phyloP scores from a whole-genome alignment of 2,329 filamentous ascomycete genomes.

The Aureobasidium sp. region DNA sequence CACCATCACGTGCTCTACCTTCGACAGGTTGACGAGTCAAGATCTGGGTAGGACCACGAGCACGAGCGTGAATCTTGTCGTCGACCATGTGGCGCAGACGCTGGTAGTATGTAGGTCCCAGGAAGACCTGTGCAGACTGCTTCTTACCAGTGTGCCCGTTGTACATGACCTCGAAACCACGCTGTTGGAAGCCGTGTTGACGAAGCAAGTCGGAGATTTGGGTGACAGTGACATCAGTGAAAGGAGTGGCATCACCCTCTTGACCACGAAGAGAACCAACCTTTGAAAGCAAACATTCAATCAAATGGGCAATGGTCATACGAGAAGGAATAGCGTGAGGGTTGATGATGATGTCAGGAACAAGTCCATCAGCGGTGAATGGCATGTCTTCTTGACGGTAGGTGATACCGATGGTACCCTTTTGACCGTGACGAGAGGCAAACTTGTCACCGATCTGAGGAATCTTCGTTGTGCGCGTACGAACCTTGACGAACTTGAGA shows the following conservation, averaged over 20 bases:
- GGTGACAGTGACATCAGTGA: conserved; percentile 95
- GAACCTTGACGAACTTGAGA: conserved; percentile 92
- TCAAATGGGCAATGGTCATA: conserved; percentile 99
- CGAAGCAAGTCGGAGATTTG: conserved; percentile 79
- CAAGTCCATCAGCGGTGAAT: conserved; percentile 83
- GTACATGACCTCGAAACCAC: conserved; percentile 98
- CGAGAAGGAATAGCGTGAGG: conserved; percentile 98
- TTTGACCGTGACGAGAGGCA: conserved; percentile 96
- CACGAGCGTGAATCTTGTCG: conserved; percentile 99
- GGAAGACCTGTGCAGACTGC: conserved; percentile 87
- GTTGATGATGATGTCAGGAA: conserved; percentile 96
- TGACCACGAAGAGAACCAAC: conserved; percentile 87
- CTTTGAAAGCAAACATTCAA: conserved; percentile 96
- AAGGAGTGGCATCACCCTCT: conserved; percentile 95
- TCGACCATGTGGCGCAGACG: conserved; percentile 99
- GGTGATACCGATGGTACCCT: conserved; percentile 98
- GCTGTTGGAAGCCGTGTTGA: conserved; percentile 88
- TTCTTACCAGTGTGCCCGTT: conserved; percentile 96
- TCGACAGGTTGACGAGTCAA: conserved; percentile 95
- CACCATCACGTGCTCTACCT: conserved; percentile 95
- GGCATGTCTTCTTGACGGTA: conserved; percentile 99
- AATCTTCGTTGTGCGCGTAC: conserved; percentile 93
- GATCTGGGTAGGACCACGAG: conserved; percentile 92
- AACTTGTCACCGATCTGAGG: conserved; percentile 99
- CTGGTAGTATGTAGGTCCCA: conserved; percentile 98